Conservation (phyloP, 2,329 filamentous ascomycete genomes). For the Neodidymelliopsis sp. region DNA sequence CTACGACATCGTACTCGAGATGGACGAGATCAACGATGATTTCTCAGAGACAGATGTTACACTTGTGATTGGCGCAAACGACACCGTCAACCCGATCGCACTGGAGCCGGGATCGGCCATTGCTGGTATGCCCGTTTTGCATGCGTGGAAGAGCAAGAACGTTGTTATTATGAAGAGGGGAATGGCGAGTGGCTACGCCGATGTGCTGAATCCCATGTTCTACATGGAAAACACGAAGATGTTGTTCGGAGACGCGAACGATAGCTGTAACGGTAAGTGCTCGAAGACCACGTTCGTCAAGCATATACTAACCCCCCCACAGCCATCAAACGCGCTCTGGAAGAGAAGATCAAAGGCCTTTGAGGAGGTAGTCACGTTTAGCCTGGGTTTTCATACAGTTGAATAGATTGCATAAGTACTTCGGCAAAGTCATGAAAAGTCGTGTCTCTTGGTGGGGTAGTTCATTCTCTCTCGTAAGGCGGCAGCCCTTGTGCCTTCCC, state of each 20-base stretch:
- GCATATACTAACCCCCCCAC: conserved; percentile 22
- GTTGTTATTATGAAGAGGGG: conserved; percentile 93
- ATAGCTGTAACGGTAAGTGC: conserved; percentile 72
- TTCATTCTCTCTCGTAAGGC: neutral
- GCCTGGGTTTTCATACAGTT: neutral
- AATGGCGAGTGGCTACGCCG: conserved; percentile 87
- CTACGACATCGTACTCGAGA: conserved; percentile 91
- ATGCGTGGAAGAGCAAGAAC: conserved; percentile 94
- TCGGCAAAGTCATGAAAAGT: neutral
- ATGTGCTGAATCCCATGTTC: conserved; percentile 93
- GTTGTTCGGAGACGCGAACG: conserved; percentile 90
- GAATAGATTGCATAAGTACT: neutral
- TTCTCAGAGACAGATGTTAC: conserved; percentile 86
- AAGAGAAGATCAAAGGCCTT: conserved; percentile 45
- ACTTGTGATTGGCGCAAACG: conserved; percentile 89
- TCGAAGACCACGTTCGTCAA: neutral
- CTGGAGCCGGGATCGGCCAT: conserved; percentile 84
- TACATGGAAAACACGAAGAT: conserved; percentile 90
- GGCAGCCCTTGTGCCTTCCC: conserved; percentile 1
- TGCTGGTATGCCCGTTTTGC: conserved; percentile 89
- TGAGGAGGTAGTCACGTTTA: conserved; percentile 15
- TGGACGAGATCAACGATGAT: conserved; percentile 96
- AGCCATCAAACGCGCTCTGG: conserved; percentile 49
- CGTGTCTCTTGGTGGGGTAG: no score
- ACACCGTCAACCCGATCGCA: conserved; percentile 91